Base-by-base conservation (phyloP, 139 green algal species). In the Haematococcus lacustris region DNA sequence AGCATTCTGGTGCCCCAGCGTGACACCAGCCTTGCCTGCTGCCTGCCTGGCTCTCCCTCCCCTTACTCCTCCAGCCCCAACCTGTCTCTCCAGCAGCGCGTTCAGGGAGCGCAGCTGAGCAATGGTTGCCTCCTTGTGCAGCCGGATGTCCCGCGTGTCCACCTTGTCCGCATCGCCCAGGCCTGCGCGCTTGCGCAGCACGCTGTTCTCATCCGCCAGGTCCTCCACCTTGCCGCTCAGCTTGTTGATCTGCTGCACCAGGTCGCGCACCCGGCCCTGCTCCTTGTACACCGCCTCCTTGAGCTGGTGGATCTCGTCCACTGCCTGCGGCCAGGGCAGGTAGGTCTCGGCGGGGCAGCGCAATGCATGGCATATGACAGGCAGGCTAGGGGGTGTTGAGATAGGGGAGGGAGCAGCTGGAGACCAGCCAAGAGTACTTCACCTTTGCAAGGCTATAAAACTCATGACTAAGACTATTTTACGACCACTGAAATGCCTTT, bases 71-170 rank as follows among this genome's bases (percentile, higher is more conserved):
- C 1, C 9, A 6, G 67, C 2, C 38, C 65, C 9, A 34, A 90
- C 79, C 82, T 92, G 82, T 0, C 81, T 59, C 75, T 92, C 83
- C 59, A 92, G 77, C 70, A 87, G 73, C 1, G 80, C 77, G 66
- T 87, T 92, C 17, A 90, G 64, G 23, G 73, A 79, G 1, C 79
- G 67, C 67, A 92, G 81, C 78, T 92, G 85, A 13, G 73, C 69
- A 33, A 90, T 86, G 28, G 73, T 82, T 7, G 77, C 71, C 47
- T 90, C 80, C 78, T 85, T 88, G 50, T 87, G 77, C 69, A 88
- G 76, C 73, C 83, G 83, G 1, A 90, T 51, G 51, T 85, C 82
- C 26, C 63, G 43, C 7, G 81, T 85, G 71, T 89, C 82, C 34
- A 90, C 71, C 51, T 72, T 63, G 38, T 82, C 68, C 13, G 30